phyloP scores from a whole-genome alignment of 352 stramenopile genomes.

The Plasmopara halstedii region DNA sequence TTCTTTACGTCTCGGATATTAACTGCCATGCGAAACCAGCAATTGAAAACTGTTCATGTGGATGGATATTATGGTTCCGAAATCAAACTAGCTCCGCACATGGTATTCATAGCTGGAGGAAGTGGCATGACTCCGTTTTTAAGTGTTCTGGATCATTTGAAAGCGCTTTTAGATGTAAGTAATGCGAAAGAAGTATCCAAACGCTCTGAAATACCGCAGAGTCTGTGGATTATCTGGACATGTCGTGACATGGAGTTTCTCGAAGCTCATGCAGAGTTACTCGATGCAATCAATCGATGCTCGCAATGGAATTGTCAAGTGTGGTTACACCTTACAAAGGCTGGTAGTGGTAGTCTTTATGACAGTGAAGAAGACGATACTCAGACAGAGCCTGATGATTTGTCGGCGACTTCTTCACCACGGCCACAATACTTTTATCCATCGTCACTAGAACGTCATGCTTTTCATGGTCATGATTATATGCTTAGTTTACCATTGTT shows the following conservation, averaged over 20 bases:
- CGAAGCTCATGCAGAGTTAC: constrained; percentile 32
- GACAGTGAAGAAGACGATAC: constrained; percentile 21
- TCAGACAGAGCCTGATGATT: constrained; percentile 26
- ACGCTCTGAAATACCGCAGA: constrained; percentile 24
- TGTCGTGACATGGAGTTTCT: constrained; percentile 41
- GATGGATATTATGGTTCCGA: constrained; percentile 67
- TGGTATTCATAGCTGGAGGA: constrained; percentile 62
- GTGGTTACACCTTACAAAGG: constrained; percentile 38
- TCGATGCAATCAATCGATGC: constrained; percentile 33
- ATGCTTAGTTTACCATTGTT: constrained; percentile 30
- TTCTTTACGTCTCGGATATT: constrained; percentile 46
- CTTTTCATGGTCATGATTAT: constrained; percentile 27
- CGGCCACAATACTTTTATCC: constrained; percentile 36
- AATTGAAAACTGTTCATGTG: constrained; percentile 37
- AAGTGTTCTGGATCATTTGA: constrained; percentile 49
- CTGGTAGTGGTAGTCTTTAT: constrained; percentile 6
- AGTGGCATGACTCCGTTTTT: constrained; percentile 73
- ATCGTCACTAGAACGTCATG: constrained; percentile 15
- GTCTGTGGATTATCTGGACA: constrained; percentile 48
- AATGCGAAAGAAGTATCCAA: constrained; percentile 10
- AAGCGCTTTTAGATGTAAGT: constrained; percentile 20
- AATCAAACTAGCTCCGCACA: constrained; percentile 39
- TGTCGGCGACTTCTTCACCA: constrained; percentile 19
- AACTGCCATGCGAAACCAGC: constrained; percentile 32
- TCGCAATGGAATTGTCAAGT: constrained; percentile 40